Percentiles rank a stretch among this genome's conserved stretches.
phyloP scores from a whole-genome alignment of 2,329 filamentous ascomycete genomes.

The Colletotrichum salicis region DNA sequence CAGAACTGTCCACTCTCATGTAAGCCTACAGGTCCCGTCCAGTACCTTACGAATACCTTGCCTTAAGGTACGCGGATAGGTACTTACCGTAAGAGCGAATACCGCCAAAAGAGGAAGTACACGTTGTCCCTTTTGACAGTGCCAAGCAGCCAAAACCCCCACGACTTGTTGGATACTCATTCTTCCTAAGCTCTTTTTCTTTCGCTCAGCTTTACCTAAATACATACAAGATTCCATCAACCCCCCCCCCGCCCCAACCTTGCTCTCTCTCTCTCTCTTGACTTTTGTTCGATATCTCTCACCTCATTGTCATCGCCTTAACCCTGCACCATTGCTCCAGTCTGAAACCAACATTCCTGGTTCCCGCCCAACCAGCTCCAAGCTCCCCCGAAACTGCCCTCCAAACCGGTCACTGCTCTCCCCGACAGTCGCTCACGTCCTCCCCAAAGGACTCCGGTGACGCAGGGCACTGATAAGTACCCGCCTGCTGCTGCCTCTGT shows the following conservation, averaged over 20 bases:
- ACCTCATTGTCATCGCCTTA: constrained; percentile 8
- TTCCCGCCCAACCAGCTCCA: constrained; percentile 14
- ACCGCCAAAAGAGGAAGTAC: background rate
- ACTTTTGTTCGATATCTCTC: background rate
- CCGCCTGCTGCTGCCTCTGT: background rate
- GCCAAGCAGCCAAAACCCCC: background rate
- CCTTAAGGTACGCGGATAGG: background rate
- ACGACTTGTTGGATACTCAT: background rate
- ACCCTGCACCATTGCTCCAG: constrained; percentile 16
- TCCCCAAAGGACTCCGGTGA: background rate
- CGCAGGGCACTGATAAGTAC: background rate
- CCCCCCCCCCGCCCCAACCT: background rate
- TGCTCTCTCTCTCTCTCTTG: background rate
- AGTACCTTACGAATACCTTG: background rate
- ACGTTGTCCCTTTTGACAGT: constrained; percentile 2
- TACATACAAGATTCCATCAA: background rate
- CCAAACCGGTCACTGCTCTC: constrained; percentile 9
- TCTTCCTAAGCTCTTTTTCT: background rate
- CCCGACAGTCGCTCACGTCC: background rate
- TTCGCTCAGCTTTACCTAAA: background rate
- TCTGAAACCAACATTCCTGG: constrained; percentile 31
- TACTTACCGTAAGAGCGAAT: background rate
- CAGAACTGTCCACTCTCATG: background rate
- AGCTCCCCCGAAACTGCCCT: constrained; percentile 27
- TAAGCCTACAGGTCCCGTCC: background rate